Conservation (phyloP, 2,329 filamentous ascomycete genomes). For the Trichophyton benhamiae region DNA sequence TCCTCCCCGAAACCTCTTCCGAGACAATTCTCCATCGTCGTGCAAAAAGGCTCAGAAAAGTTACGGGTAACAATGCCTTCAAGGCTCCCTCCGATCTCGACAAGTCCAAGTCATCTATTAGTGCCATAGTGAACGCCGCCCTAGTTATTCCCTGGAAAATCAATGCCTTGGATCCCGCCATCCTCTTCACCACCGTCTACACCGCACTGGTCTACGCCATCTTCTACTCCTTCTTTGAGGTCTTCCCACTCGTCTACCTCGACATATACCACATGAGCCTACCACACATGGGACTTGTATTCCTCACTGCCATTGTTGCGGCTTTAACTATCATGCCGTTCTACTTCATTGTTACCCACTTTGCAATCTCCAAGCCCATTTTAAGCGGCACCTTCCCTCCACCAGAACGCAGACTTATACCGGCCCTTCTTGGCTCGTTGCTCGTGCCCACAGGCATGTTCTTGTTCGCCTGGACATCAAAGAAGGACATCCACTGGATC, state of each 20-base stretch:
- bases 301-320: constrained; percentile 12
- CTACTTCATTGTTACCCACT: not conserved
- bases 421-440: constrained; percentile 11
- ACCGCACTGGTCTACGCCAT: constrained; percentile 15
- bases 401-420: constrained; percentile 12
- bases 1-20: constrained; percentile 9
- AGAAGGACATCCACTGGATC: constrained; percentile 27
- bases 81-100: constrained; percentile 18
- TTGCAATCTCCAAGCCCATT: not conserved
- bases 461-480: constrained; percentile 14
- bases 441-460: constrained; percentile 14
- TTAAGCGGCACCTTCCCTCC: constrained; percentile 12
- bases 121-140: constrained; percentile 1
- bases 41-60: constrained; percentile 8
- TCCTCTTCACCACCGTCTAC: constrained; percentile 5
- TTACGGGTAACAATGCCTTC: constrained; percentile 9
- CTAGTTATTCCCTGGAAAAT: constrained; percentile 1
- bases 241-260: constrained; percentile 14
- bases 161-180: constrained; percentile 2
- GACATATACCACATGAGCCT: not conserved
- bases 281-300: constrained; percentile 2
- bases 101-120: constrained; percentile 8
- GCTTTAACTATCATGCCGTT: constrained; percentile 10
- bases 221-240: constrained; percentile 16
- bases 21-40: constrained; percentile 12